Evolutionary conservation across 2,329 filamentous ascomycete genomes (phyloP).

Genomic region (Sodiomyces alkalinus): DNA sequence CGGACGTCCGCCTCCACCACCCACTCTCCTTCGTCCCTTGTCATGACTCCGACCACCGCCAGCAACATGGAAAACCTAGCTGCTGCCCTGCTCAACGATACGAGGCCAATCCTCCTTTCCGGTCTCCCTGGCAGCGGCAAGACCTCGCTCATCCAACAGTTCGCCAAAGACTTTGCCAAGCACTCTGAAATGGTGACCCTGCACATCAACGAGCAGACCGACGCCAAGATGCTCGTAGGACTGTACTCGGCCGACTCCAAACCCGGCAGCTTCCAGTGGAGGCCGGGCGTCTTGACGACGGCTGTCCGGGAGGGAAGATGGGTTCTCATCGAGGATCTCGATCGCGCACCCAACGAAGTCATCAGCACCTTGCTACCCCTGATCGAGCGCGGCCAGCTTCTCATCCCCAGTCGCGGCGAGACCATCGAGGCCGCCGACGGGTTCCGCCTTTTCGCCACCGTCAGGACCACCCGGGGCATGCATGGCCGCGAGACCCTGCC

Average conservation of each 20-base stretch:
- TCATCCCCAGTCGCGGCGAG: conserved; percentile 82
- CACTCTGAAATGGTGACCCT: conserved; percentile 77
- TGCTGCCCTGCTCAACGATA: conserved; percentile 48
- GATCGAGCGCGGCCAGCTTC: conserved; percentile 79
- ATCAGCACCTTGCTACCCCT: conserved; percentile 85
- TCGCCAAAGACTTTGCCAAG: conserved; percentile 67
- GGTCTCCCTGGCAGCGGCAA: conserved; percentile 83
- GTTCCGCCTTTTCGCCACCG: conserved; percentile 85
- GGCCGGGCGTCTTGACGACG: conserved; percentile 80
- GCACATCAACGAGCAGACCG: conserved; percentile 94
- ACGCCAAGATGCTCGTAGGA: conserved; percentile 90
- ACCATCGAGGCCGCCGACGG: conserved; percentile 66
- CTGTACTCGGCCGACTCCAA: conserved; percentile 82
- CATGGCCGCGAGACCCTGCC: conserved; percentile 54
- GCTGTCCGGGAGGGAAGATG: conserved; percentile 89
- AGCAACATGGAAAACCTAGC: conserved; percentile 59
- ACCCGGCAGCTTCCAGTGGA: conserved; percentile 84
- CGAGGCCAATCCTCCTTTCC: conserved; percentile 63
- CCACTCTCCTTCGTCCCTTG: conserved; percentile 24
- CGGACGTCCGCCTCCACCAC: conserved; percentile 36
- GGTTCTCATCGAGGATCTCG: conserved; percentile 94
- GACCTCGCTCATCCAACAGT: conserved; percentile 69
- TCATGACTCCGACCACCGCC: conserved; percentile 58
- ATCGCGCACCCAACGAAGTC: conserved; percentile 87
- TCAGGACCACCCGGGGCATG: conserved; percentile 59